phyloP scores from a whole-genome alignment of 441 rosid genomes.

The Lepidium campestre region DNA sequence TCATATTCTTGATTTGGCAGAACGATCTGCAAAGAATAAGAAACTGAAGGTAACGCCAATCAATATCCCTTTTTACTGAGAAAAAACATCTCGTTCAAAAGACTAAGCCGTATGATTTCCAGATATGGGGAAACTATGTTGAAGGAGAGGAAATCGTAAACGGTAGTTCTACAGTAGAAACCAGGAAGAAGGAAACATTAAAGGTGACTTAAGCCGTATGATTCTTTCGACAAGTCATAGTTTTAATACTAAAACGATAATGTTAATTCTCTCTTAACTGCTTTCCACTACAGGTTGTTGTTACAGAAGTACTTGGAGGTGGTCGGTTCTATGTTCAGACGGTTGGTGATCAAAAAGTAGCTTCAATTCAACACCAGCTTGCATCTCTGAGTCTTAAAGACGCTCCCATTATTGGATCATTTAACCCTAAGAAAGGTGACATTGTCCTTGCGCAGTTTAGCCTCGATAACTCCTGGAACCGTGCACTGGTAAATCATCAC shows the following conservation, averaged over 20 bases:
- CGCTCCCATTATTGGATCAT: constrained; percentile 82
- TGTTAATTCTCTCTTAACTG: neutral
- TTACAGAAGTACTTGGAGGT: constrained; percentile 87
- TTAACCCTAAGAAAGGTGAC: constrained; percentile 88
- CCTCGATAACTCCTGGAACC: constrained; percentile 91
- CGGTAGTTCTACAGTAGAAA: constrained; percentile 52
- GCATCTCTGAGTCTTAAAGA: constrained; percentile 72
- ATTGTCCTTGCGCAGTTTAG: constrained; percentile 87
- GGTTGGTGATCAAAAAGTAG: constrained; percentile 72
- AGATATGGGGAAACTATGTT: constrained; percentile 97
- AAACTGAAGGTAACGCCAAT: constrained; percentile 66
- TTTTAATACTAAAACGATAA: neutral
- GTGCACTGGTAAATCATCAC: constrained; percentile 73
- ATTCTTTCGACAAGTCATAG: neutral
- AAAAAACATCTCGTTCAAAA: neutral
- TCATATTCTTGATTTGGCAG: constrained; percentile 84
- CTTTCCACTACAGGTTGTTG: constrained; percentile 54
- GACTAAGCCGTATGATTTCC: constrained; percentile 12
- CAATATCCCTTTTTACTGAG: neutral
- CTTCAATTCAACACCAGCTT: constrained; percentile 79
- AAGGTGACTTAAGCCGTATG: constrained; percentile 41
- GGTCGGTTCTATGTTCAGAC: constrained; percentile 87
- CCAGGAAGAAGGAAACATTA: constrained; percentile 81
- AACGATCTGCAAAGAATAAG: constrained; percentile 76
- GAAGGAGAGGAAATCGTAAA: constrained; percentile 89